These are phyloP conservation scores for Saxophila tyrrhenica DNA, from an alignment of 495 filamentous ascomycete genomes.

Conservation along the genomic window DNA sequence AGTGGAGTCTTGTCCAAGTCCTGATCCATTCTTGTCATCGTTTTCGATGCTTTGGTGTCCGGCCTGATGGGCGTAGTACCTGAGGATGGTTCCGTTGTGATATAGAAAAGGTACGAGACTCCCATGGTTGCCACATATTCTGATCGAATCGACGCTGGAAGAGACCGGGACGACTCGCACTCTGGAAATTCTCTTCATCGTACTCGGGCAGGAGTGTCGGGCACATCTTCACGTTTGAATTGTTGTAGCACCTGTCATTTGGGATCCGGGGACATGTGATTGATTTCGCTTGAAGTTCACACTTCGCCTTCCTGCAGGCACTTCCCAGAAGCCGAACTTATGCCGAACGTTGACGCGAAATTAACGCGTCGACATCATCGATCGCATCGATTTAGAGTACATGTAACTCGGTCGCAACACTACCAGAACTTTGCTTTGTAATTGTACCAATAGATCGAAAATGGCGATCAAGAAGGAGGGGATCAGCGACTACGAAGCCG, in stretches of 20 bases:
- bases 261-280: background rate
- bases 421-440: too few species aligned
- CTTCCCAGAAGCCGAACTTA: background rate
- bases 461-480: constrained; percentile 21
- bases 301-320: too few species aligned
- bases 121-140: background rate
- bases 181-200: too few species aligned
- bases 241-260: too few species aligned
- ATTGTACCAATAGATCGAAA: background rate
- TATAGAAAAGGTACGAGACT: constrained; percentile 2
- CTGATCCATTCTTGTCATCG: too few species aligned
- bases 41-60: background rate
- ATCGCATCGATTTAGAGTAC: background rate
- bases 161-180: too few species aligned
- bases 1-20: too few species aligned
- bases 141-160: background rate
- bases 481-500: constrained; percentile 56
- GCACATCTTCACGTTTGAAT: too few species aligned
- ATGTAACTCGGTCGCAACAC: background rate
- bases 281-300: background rate
- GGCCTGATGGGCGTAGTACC: background rate
- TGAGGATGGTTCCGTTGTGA: constrained; percentile 2
- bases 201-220: too few species aligned
- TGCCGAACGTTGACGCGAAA: background rate
- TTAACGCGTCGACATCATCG: constrained; percentile 1